phyloP scores from a whole-genome alignment of 1,284 basidiomycete genomes.

The Pholiota adiposa region DNA sequence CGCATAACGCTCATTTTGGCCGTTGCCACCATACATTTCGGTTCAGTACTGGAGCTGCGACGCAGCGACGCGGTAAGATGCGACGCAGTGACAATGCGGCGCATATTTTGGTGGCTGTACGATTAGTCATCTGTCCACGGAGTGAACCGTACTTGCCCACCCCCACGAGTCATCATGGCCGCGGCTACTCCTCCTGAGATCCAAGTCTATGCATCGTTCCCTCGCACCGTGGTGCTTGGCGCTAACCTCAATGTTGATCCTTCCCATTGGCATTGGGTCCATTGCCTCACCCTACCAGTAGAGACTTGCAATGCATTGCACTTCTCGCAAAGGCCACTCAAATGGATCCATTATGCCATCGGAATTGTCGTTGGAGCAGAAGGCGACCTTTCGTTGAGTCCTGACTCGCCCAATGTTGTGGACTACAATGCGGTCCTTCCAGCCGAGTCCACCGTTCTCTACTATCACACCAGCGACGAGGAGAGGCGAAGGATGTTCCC shows the following conservation, averaged over 20 bases:
- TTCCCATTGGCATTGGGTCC: not conserved
- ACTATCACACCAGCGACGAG: slow-evolving; percentile 23
- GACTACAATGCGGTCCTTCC: slow-evolving; percentile 20
- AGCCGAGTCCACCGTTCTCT: slow-evolving; percentile 15
- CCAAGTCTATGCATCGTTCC: slow-evolving; percentile 8
- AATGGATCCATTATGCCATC: slow-evolving; percentile 26
- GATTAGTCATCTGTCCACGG: too few relatives aligned
- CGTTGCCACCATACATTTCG: too few relatives aligned
- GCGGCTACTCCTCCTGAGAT: not conserved
- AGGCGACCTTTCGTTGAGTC: slow-evolving; percentile 20
- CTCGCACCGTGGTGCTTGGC: not conserved
- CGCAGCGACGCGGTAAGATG: too few relatives aligned
- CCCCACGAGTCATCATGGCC: not conserved
- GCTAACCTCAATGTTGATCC: not conserved
- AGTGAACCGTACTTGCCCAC: too few relatives aligned
- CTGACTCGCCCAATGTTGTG: slow-evolving; percentile 11
- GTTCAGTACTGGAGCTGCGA: too few relatives aligned
- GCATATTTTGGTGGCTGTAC: too few relatives aligned
- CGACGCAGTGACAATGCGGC: too few relatives aligned
- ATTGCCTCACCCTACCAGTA: slow-evolving; percentile 8
- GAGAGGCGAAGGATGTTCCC: slow-evolving; percentile 26
- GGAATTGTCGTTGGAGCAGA: slow-evolving; percentile 22
- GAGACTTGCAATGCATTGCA: slow-evolving; percentile 13
- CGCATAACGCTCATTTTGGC: too few relatives aligned
- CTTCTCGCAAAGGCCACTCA: slow-evolving; percentile 22